Conservation (phyloP, 2,329 filamentous ascomycete genomes). For the Beauveria sp. region DNA sequence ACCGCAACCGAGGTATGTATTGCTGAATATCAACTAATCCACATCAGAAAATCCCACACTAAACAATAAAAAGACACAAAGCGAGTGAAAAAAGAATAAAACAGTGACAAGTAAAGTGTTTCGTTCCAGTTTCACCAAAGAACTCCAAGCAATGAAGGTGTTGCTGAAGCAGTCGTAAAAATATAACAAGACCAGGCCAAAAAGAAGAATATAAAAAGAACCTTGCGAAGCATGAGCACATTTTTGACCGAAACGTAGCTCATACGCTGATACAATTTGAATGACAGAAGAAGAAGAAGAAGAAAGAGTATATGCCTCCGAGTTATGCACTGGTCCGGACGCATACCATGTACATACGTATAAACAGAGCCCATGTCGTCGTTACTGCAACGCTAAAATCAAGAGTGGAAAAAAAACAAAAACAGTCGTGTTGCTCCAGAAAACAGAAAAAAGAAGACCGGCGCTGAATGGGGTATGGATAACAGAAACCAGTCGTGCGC, state of each 20-base stretch:
- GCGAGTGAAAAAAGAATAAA: conserved; percentile 16
- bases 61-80: conserved; percentile 17
- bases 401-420: neutral
- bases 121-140: conserved; percentile 11
- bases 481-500: neutral
- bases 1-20: conserved; percentile 1
- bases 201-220: neutral
- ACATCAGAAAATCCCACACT: conserved; percentile 8
- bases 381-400: conserved; percentile 9
- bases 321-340: conserved; percentile 1
- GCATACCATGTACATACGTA: conserved; percentile 6
- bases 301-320: neutral
- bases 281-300: neutral
- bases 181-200: conserved; percentile 11
- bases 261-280: conserved; percentile 3
- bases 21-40: conserved; percentile 5
- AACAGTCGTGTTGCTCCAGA: neutral
- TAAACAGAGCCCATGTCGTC: conserved; percentile 9
- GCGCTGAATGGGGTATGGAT: neutral
- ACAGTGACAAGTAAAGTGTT: neutral
- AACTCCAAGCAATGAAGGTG: conserved; percentile 11
- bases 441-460: neutral
- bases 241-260: neutral
- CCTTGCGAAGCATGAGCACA: neutral
- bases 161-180: conserved; percentile 13